A percentile compares a stretch with the other conserved stretches of the same genome.
phyloP scores from a whole-genome alignment of 2,329 filamentous ascomycete genomes.

The Rhexocercosporidium sp. region DNA sequence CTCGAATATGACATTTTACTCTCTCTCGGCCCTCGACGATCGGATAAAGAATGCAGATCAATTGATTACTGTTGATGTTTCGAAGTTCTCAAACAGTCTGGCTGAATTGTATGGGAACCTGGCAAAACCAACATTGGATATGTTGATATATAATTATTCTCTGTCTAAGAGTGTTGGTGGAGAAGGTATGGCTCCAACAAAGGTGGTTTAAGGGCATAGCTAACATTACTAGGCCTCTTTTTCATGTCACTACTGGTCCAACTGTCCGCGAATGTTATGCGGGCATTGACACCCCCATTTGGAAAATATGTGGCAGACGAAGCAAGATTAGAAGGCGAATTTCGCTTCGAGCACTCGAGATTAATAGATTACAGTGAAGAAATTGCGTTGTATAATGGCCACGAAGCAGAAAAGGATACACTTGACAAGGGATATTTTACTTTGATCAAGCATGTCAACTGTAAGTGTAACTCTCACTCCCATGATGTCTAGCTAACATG shows the following conservation, averaged over 20 bases:
- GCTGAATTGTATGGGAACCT: constrained; percentile 96
- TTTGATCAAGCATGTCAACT: constrained; percentile 96
- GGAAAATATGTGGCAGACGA: constrained; percentile 98
- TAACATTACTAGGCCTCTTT: constrained; percentile 63
- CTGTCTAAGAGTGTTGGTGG: constrained; percentile 94
- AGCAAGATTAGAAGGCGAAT: constrained; percentile 91
- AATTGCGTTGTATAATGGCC: constrained; percentile 87
- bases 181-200: constrained; percentile 58
- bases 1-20: constrained; percentile 97
- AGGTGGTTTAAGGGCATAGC: neutral
- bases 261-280: constrained; percentile 88
- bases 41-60: constrained; percentile 99
- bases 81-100: constrained; percentile 93
- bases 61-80: constrained; percentile 94
- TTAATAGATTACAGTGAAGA: constrained; percentile 97
- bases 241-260: constrained; percentile 96
- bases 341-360: constrained; percentile 91
- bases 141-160: constrained; percentile 96
- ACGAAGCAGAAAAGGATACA: constrained; percentile 93
- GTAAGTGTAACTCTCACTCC: constrained; percentile 23
- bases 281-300: constrained; percentile 91
- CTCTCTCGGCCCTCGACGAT: constrained; percentile 91
- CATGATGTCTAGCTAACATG: neutral
- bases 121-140: constrained; percentile 92
- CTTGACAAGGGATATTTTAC: constrained; percentile 99